phyloP scores from a whole-genome alignment of 2,329 filamentous ascomycete genomes.

The Claviceps quebecensis region DNA sequence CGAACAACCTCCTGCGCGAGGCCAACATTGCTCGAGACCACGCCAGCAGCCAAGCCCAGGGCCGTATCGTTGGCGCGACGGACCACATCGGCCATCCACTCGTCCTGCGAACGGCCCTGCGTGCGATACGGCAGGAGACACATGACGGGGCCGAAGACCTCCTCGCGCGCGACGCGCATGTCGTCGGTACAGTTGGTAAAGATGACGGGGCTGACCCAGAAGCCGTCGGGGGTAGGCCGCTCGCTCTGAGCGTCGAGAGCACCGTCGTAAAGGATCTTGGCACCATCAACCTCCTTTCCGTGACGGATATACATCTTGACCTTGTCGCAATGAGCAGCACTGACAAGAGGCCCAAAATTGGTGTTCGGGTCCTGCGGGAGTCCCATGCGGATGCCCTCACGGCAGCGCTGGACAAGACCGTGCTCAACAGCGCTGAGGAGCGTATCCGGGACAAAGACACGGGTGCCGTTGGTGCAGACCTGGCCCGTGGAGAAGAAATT shows the following conservation, averaged over 20 bases:
- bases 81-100: conserved; percentile 52
- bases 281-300: conserved; percentile 59
- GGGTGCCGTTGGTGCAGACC: conserved; percentile 84
- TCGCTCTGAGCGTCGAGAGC: conserved; percentile 36
- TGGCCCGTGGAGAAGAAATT: conserved; percentile 88
- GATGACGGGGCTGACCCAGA: conserved; percentile 71
- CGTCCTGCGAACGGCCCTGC: conserved; percentile 12
- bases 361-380: conserved; percentile 56
- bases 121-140: conserved; percentile 61
- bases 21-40: conserved; percentile 66
- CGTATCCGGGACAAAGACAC: conserved; percentile 62
- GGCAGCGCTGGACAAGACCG: conserved; percentile 35
- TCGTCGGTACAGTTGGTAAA: conserved; percentile 75
- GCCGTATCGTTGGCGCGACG: conserved; percentile 61
- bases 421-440: conserved; percentile 57
- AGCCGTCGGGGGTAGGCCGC: conserved; percentile 46
- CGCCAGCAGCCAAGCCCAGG: conserved; percentile 69
- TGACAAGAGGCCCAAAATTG: conserved; percentile 77
- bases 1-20: conserved; percentile 57
- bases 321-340: conserved; percentile 59
- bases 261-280: conserved; percentile 61
- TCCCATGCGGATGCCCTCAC: conserved; percentile 61
- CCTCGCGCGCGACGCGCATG: conserved; percentile 69
- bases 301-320: conserved; percentile 64
- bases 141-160: conserved; percentile 86